Base-by-base conservation (phyloP, 1,284 basidiomycete genomes). In the Cystodermella granulosa region DNA sequence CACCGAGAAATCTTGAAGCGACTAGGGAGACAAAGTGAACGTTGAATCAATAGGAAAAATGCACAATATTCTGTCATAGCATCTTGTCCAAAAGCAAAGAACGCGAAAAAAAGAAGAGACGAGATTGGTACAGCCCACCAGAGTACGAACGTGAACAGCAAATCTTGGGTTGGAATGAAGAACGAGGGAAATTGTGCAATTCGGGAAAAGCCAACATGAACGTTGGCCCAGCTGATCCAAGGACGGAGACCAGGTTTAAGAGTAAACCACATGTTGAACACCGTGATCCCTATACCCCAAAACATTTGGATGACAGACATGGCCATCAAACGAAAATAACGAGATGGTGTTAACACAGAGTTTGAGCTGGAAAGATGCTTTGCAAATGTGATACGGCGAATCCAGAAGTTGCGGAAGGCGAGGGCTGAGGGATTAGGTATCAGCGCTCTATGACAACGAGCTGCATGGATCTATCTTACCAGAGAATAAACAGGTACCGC, bases 321-420 rank as follows among this genome's bases (percentile, higher is more conserved):
- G 3, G 68, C 62, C 51, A 83, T 74, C 16, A 83, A 70, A 1
- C 80, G 76, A 20, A 82, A 47, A 56, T 79, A 83, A 28, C 74
- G 72, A 24, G 57, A 63, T 34, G 67, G 66, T 16, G 74, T 75
- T 22, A 79, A 61, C 1, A 58, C 55, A 18, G 60, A 54, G 22
- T 63, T 58, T 3, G 63, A 63, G 45, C 63, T 61, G 14, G 55
- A 47, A 4, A 67, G 52, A 39, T 65, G 38, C 11, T n/a, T 20
- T 13, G 38, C 38, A 23, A 40, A 40, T 17, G 21, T 23, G 5
- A 40, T 11, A 20, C 38, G 38, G 11, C 38, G 14, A 20, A n/a
- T 52, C 15, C 64, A 36, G 44, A 67, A 67, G 23, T 66, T 56
- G 2, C 56, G 42, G 4, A 69, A 46, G 0, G 61, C 57, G 2